Evolutionary conservation across 352 stramenopile genomes (phyloP), one percentile per base, ranked within the genome.

Genomic region (Lagenidium giganteum): DNA sequence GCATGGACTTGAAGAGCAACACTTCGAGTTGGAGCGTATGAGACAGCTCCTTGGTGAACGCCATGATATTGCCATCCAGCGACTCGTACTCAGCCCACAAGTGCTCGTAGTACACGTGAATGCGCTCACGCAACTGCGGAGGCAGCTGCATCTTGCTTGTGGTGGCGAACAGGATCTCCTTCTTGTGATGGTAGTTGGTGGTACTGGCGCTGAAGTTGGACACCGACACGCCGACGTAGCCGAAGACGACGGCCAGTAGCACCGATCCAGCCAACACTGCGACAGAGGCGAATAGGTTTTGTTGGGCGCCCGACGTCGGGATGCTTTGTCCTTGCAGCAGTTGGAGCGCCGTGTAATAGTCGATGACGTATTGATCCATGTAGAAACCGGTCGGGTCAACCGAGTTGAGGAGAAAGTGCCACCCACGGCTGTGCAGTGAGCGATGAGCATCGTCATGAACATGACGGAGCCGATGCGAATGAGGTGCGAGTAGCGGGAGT

Each of bases 71-170:
- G 9, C 70, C 69, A 36, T 89, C 66, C 7, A 86, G 33, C 21
- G 63, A 81, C 49, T 87, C 64, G 51, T 87, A 83, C 43, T 86
- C 69, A 30, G 61, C 44, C 61, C 67, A 83, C 12, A 89, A 36
- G 43, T 87, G 67, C 16, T 72, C 67, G 40, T 87, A 89, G 29
- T 86, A 87, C 31, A 73, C 51, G 21, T 67, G 64, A 8, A 87
- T 79, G 16, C 76, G 57, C n/a, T 87, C 69, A 2, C 76, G 76
- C 3, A 91, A 30, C 1, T 48, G 25, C 1, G 36, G 8, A 0
- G 76, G 79, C 0, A 92, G 52, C 20, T 67, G 23, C 30, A 83
- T 27, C 25, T 85, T 80, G 4, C 34, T 44, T 43, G 80, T 89
- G 40, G 67, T 57, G 2, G 70, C 67, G 21, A 83, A 67, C 1